Evolutionary conservation across 768 basidiomycete species (phyloP), one percentile per base, ranked within the genome.

Genomic region (Xanthoconium purpureum): DNA sequence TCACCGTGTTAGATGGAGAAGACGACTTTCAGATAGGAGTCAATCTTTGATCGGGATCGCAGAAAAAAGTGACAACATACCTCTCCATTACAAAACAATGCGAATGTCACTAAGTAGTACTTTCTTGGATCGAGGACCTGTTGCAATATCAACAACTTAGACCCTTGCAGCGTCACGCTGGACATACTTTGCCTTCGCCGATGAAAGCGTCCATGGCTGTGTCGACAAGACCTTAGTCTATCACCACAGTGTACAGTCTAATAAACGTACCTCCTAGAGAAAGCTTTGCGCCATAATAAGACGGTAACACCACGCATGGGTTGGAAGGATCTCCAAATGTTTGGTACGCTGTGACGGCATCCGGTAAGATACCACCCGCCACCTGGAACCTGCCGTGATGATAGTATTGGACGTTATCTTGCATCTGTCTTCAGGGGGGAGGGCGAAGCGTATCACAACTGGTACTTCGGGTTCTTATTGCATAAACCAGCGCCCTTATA

Each of bases 1-100:
- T 66, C 56, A 83, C 82, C 56, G 83, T 84, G 64, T 83, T 84
- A 0, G 83, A 84, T 32, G 83, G 82, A 36, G 83, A 84, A 18
- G 83, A 84, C 0, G 83, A 84, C 82, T 61, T 49, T 24, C 4
- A 24, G 24, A 24, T 35, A 35, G 33, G 12, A 35, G 9, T 9
- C 33, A 12, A 35, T 5, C 33, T 6, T 35, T 8, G 12, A 35
- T 35, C 12, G 12, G 33, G 24, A 24, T 24, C 6, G 37, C 33
- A 29, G 20, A 15, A 45, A 8, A 33, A n/a, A 13, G 15, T 14
- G 33, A 37, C 20, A 15, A 53, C 74, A 35, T 52, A 81, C 83
- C 76, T 84, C 82, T 66, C 83, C 83, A 56, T 81, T 81, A 38
- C 78, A 82, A 61, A 84, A 84, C 32, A 83, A 66, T 0, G 79